Percentiles rank a stretch among this genome's conserved stretches.
These are phyloP conservation scores for Cucumis hystrix DNA, from an alignment of 306 rosid genomes.

Conservation along the genomic window DNA sequence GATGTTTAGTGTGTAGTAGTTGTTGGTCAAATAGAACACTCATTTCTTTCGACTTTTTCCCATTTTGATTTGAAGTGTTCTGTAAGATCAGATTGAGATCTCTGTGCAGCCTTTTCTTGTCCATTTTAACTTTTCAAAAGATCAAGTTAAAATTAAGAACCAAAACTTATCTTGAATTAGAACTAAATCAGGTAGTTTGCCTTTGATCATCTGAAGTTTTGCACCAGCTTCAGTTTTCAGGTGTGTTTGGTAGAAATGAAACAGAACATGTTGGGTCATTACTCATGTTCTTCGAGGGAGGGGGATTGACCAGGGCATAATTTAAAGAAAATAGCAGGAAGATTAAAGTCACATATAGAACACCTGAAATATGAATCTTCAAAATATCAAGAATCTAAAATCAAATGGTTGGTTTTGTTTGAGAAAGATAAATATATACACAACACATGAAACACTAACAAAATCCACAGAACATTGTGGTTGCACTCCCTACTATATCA, in stretches of 20 bases:
- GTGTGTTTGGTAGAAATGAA: neutral
- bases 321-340: neutral
- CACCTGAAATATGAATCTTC: neutral
- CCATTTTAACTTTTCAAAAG: neutral
- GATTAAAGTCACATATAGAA: neutral
- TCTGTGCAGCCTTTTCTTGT: too few species aligned
- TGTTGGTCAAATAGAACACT: neutral
- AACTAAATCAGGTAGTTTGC: neutral
- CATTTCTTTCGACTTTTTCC: neutral
- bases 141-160: neutral
- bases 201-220: neutral
- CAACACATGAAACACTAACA: slow-evolving; percentile 3
- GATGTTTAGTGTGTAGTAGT: neutral
- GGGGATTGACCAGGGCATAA: neutral
- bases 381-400: neutral
- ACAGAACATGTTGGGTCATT: neutral
- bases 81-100: neutral
- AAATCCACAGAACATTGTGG: slow-evolving; percentile 6
- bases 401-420: slow-evolving; percentile 6
- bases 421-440: neutral
- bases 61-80: neutral
- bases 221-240: neutral
- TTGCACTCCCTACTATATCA: neutral
- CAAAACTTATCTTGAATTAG: neutral
- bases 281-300: neutral